Base-by-base conservation (phyloP, 2,329 filamentous ascomycete genomes). In the Stachybotrys chartarum region DNA sequence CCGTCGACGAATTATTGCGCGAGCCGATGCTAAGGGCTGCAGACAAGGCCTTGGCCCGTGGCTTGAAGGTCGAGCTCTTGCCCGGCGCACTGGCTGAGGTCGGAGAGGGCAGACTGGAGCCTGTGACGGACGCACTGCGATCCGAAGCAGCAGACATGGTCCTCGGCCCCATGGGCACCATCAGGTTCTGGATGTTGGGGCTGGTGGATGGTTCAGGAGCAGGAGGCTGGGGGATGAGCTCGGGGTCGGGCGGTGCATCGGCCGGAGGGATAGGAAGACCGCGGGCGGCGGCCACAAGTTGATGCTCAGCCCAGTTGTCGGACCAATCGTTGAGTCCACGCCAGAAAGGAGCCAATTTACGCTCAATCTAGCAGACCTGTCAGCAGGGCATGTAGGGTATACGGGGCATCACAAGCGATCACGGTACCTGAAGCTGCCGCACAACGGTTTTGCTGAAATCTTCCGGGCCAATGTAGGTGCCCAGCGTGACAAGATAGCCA, bases 291-390 rank as follows among this genome's bases (percentile, higher is more conserved):
- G 93, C 91, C 64, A 97, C 84, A n/a, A 99, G 83, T 72, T 99
- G 94, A 71, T 94, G 86, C 66, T 99, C 94, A 12, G 91, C 88
- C 94, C 94, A 99, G 53, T 84, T 88, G 24, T 90, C 83, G 16
- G 86, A 87, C 70, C 94, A 91, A 70, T 97, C 92, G 60, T 96
- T 87, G 5, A 99, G 77, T 6, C 94, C 94, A 67, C 88, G 87
- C 91, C 93, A 99, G 70, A 99, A 99, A 0, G 94, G 94, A 47
- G 94, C 94, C 58, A 99, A 74, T 59, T 88, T 86, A 62, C 94
- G 83, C 72, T 99, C 94, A 68, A 99, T 91, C 93, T 97, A 59
- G 49, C 58, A 3, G 39, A 45, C 39, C 24, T 24, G 24, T 24
- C 24, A 24, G 24, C 24, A 24, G 46, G 39, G 48, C 57, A 46